Base-by-base conservation (phyloP, 345 rosid species). In the Turritis glabra region DNA sequence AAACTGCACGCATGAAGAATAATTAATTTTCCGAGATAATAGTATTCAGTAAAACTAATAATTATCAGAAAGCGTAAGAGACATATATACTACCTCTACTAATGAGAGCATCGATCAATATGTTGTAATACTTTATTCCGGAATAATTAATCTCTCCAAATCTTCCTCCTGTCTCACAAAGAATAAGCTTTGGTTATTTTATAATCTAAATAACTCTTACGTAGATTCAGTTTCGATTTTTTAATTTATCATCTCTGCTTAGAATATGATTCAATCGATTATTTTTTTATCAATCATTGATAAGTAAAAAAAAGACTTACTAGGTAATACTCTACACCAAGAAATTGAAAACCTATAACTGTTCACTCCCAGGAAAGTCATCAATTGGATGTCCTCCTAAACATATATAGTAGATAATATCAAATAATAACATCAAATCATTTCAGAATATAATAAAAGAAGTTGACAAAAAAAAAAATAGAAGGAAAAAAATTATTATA, bases 261-360 rank as follows among this genome's bases (percentile, higher is more conserved):
- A 7, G 3, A 41, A 26, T 17, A 27, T 32, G 5, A 29, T 6
- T 4, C 57, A 51, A 51, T 19, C 10, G 7, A 22, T 2, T 46
- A n/a, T 10, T 26, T 32, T 9, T 26, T 5, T 2, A 17, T 2
- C 53, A 55, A 11, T 26, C 27, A 52, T 1, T 25, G 25, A 2
- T 37, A 32, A 14, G 22, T 66, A 25, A 60, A 32, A 13, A 14
- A 46, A 26, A 11, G 66, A 53, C 85, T 80, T 73, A 90, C 94
- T 80, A 6, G 94, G 89, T 72, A 90, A 82, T 53, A 87, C 43
- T 79, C 93, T 81, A 33, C 90, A 80, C 96, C 91, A 87, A 43
- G 94, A 85, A 53, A 87, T 84, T 14, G 90, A 88, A 82, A 90
- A 90, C 3, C 89, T 77, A 22, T 85, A 86, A 81, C 88, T 84